Evolutionary conservation across 129 eudicot genomes (phyloP).

Genomic region (Pittosporum tobira): DNA sequence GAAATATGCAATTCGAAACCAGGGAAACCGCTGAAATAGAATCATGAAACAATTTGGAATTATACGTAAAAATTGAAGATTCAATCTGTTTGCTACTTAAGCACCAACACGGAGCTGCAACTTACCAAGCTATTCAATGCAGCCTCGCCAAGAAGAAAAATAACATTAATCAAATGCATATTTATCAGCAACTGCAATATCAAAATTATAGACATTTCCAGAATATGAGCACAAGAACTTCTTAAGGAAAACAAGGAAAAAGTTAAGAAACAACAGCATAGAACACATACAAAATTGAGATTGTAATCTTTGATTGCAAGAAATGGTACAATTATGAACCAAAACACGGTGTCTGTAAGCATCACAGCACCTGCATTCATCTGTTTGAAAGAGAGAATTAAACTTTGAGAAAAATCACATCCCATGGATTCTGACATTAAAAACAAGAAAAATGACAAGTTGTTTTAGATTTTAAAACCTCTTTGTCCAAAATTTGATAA

Average conservation of each 20-base stretch:
- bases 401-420: not conserved
- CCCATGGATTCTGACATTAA: not conserved
- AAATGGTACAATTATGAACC: slow-evolving; percentile 86
- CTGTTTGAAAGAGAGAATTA: slow-evolving; percentile 22
- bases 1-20: slow-evolving; percentile 92
- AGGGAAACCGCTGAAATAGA: slow-evolving; percentile 69
- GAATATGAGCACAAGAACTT: not conserved
- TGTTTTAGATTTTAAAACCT: not conserved
- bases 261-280: too few species aligned
- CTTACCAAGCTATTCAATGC: slow-evolving; percentile 79
- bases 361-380: slow-evolving; percentile 97
- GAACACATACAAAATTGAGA: slow-evolving; percentile 71
- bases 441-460: too few species aligned
- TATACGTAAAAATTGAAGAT: not conserved
- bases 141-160: slow-evolving; percentile 76
- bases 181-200: slow-evolving; percentile 62
- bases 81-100: not conserved
- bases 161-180: slow-evolving; percentile 84
- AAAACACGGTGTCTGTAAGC: slow-evolving; percentile 87
- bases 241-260: too few species aligned
- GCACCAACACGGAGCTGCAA: not conserved
- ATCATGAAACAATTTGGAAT: not conserved
- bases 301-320: slow-evolving; percentile 70
- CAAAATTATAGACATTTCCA: not conserved
- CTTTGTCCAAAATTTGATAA: not conserved